phyloP scores from a whole-genome alignment of 2,329 filamentous ascomycete species.

The Fusarium stilboides region DNA sequence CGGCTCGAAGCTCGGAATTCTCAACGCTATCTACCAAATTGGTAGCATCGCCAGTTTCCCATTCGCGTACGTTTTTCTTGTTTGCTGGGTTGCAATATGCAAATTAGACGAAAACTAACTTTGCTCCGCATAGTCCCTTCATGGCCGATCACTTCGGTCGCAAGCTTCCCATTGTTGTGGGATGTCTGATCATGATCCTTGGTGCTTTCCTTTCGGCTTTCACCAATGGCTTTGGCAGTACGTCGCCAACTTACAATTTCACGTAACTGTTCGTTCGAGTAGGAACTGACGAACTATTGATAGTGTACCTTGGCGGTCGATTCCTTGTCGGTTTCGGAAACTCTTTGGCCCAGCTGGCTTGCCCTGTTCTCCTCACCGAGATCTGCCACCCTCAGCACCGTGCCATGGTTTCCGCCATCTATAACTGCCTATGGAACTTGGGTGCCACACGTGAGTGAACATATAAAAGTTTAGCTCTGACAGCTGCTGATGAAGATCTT shows the following conservation, averaged over 20 bases:
- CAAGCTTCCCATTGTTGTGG: conserved; percentile 59
- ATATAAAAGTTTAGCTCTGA: fast-evolving
- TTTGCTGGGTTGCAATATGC: not conserved
- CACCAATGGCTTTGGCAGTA: conserved; percentile 60
- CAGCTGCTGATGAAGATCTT: fast-evolving
- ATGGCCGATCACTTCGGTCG: conserved; percentile 62
- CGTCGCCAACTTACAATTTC: conserved; percentile 35
- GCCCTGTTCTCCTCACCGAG: conserved; percentile 75
- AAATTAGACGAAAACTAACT: not conserved
- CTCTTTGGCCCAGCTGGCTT: conserved; percentile 74
- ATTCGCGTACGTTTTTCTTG: conserved; percentile 11
- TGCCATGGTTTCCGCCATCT: conserved; percentile 74
- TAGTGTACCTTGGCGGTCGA: conserved; percentile 59
- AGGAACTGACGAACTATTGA: not conserved
- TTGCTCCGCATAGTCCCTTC: conserved; percentile 40
- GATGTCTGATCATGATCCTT: conserved; percentile 63
- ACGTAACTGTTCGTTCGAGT: not conserved
- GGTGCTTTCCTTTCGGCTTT: conserved; percentile 62
- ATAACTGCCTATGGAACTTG: conserved; percentile 78
- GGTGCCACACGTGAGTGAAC: conserved; percentile 59
- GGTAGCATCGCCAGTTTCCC: conserved; percentile 49
- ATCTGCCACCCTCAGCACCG: conserved; percentile 79
- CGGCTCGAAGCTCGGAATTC: conserved; percentile 61
- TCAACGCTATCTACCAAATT: conserved; percentile 68
- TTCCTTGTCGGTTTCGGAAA: conserved; percentile 74